Percentiles rank a stretch among this genome's conserved stretches.
phyloP scores from a whole-genome alignment of 2,329 filamentous ascomycete genomes.

The Xylaria sp. region DNA sequence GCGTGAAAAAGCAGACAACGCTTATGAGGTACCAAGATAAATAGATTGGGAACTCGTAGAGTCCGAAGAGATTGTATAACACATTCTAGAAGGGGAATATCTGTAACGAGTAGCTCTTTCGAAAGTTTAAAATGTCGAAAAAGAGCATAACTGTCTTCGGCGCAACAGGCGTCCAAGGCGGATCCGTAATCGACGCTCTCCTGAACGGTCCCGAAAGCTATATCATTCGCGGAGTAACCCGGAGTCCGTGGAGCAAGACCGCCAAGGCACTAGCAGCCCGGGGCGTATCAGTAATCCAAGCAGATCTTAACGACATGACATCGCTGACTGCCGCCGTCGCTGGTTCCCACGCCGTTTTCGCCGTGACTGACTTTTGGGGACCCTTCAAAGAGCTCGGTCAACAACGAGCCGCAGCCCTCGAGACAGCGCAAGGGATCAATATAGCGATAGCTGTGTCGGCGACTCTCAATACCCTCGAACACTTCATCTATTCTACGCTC shows the following conservation, averaged over 20 bases:
- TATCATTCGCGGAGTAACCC: slow-evolving; percentile 10
- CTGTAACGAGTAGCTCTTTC: not conserved
- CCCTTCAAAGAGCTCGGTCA: slow-evolving; percentile 8
- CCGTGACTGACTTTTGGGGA: slow-evolving; percentile 24
- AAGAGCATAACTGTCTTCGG: slow-evolving; percentile 1
- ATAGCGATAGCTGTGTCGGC: slow-evolving; percentile 11
- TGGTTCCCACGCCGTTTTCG: slow-evolving; percentile 13
- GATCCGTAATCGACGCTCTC: slow-evolving; percentile 1
- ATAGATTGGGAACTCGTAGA: not conserved
- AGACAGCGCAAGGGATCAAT: slow-evolving; percentile 18
- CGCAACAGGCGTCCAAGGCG: slow-evolving; percentile 3
- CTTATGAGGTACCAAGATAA: not conserved
- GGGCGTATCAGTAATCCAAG: not conserved
- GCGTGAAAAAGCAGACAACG: not conserved
- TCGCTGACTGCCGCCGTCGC: slow-evolving; percentile 5
- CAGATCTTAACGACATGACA: slow-evolving; percentile 4
- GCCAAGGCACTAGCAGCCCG: slow-evolving; percentile 4
- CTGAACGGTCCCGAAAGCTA: slow-evolving; percentile 8
- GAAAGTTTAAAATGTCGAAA: not conserved
- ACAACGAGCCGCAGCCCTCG: slow-evolving; percentile 11
- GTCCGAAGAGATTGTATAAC: not conserved
- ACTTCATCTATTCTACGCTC: slow-evolving; percentile 24
- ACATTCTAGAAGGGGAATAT: not conserved
- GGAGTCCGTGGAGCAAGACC: slow-evolving; percentile 12
- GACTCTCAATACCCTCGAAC: slow-evolving; percentile 11